Base-by-base conservation (phyloP, 345 rosid genomes). In the Euphorbia tirucalli region DNA sequence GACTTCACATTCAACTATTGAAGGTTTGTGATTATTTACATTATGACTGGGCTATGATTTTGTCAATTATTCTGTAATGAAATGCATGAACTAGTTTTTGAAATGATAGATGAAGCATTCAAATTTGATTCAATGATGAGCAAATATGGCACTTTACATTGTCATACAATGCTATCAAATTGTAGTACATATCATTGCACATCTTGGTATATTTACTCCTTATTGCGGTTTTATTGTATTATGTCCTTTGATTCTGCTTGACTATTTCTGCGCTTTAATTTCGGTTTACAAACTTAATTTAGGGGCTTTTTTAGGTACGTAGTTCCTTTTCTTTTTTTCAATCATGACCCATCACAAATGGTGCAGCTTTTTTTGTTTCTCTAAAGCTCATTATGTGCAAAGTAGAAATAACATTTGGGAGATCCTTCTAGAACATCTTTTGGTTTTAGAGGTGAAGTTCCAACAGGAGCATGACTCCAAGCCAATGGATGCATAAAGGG, bases 1-100 rank as follows among this genome's bases (percentile, higher is more conserved):
- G 75, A 80, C 94, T 91, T 69, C 98, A 91, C 82, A 82, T 88
- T 58, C 76, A 68, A 11, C 86, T 93, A 18, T 73, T 93, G 61
- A 85, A 91, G 98, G 98, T 91, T 61, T 55, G n/a, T 27, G 59
- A 11, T 41, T 60, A 41, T 65, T 62, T 3, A 43, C 35, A 15
- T 25, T 48, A 52, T 46, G 27, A 41, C n/a, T 41, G 1, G 7
- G 48, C n/a, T 37, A 15, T 43, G 61, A 18, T 46, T 58, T 21
- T 69, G 13, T 11, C 25, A 52, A 21, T 49, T 49, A 15, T 49
- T 3, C 54, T 49, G 0, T 49, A 15, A 49, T 49, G n/a, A 1
- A 52, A 22, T 56, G 60, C 60, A 22, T 56, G 30, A 0, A 5
- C 16, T 11, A 3, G 28, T 56, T 22, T 22, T 9, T 56, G 28